phyloP scores from a whole-genome alignment of 1,284 basidiomycete genomes.

The Apiotrichum montevideense region DNA sequence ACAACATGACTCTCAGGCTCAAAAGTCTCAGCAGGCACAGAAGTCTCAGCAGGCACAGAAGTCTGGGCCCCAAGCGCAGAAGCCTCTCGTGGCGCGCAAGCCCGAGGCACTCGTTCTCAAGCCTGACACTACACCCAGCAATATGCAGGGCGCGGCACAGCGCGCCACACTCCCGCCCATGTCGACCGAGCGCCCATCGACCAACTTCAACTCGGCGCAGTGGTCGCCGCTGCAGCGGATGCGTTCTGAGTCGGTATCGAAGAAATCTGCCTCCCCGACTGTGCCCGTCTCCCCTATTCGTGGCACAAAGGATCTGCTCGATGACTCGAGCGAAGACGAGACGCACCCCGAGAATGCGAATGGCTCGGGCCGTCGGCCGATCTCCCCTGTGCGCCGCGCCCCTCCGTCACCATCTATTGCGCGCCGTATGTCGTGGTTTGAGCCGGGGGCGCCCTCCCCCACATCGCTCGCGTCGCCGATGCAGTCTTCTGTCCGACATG shows the following conservation, averaged over 20 bases:
- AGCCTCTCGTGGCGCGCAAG: conserved; percentile 6
- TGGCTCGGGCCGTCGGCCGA: conserved; percentile 4
- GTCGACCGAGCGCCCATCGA: conserved; percentile 8
- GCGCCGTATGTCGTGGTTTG: conserved; percentile 10
- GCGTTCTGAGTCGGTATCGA: not conserved
- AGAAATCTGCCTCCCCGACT: not conserved
- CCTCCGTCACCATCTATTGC: conserved; percentile 9
- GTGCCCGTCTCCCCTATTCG: conserved; percentile 1
- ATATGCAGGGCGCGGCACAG: conserved; percentile 13
- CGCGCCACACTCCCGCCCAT: conserved; percentile 14
- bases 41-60: conserved; percentile 4
- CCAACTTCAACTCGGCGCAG: conserved; percentile 30
- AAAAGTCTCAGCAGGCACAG: conserved; percentile 5
- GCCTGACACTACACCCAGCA: conserved; percentile 4
- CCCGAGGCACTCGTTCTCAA: conserved; percentile 13
- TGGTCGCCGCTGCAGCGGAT: conserved; percentile 33
- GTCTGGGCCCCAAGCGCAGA: not conserved
- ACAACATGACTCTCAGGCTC: not conserved
- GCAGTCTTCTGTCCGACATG: no score
- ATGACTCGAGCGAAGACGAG: conserved; percentile 38
- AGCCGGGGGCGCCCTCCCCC: conserved; percentile 1
- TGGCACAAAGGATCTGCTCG: not conserved
- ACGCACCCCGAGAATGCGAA: conserved; percentile 26
- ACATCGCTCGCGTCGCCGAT: not conserved
- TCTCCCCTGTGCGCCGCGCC: not conserved